phyloP scores from a whole-genome alignment of 306 rosid species.

The Citrullus colocynthis region DNA sequence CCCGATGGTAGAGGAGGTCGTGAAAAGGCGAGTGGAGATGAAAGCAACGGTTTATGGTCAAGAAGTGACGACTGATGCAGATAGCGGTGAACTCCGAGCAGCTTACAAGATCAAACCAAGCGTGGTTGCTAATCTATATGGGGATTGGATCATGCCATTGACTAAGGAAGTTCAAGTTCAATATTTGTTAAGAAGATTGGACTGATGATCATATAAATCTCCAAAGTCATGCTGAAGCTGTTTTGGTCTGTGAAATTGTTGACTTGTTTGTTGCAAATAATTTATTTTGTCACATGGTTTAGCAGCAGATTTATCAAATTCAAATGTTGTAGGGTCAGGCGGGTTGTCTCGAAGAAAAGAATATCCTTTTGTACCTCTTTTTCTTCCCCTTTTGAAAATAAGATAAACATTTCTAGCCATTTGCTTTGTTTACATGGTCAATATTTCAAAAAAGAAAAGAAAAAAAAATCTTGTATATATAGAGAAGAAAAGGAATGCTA shows the following conservation, averaged over 20 bases:
- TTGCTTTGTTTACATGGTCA: background rate
- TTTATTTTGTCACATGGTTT: background rate
- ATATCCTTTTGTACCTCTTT: background rate
- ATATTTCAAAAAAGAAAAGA: too few relatives aligned
- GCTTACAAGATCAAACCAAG: constrained; percentile 69
- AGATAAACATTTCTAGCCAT: background rate
- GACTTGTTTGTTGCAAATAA: background rate
- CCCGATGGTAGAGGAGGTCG: constrained; percentile 60
- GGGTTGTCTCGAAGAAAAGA: too few relatives aligned
- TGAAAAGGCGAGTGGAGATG: constrained; percentile 59
- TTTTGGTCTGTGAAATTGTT: background rate
- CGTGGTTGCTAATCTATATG: constrained; percentile 70
- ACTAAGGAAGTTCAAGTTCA: constrained; percentile 91
- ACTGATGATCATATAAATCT: constrained; percentile 26
- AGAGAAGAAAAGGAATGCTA: too few relatives aligned
- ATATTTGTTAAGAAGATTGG: constrained; percentile 69
- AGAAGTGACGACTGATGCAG: constrained; percentile 36
- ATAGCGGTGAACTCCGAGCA: constrained; percentile 22
- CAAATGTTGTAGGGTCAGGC: too few relatives aligned
- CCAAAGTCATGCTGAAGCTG: background rate
- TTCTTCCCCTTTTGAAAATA: background rate
- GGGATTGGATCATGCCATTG: constrained; percentile 95
- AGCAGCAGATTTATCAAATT: background rate
- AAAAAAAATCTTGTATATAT: too few relatives aligned
- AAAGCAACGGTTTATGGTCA: constrained; percentile 65